Percentiles rank a stretch among this genome's conserved stretches.
phyloP scores from a whole-genome alignment of 257 asterid genomes.

The Marsdenia floribunda region DNA sequence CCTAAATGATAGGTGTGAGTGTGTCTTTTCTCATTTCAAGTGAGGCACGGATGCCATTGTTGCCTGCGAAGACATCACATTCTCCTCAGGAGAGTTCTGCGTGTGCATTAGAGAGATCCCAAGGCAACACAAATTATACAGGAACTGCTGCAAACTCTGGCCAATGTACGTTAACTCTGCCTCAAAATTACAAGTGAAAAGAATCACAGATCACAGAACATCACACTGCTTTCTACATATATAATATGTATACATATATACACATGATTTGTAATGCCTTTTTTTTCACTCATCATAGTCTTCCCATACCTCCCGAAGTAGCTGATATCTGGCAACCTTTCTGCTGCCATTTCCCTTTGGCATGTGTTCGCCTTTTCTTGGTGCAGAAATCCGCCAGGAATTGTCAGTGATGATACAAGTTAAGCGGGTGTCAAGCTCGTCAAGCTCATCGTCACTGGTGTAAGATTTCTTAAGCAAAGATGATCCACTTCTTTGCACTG shows the following conservation, averaged over 20 bases:
- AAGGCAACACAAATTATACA: too few relatives aligned
- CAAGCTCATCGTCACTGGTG: constrained; percentile 80
- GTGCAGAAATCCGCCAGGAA: constrained; percentile 31
- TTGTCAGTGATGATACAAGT: constrained; percentile 56
- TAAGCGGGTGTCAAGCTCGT: constrained; percentile 69
- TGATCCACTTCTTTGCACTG: constrained; percentile 40
- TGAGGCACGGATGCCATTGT: too few relatives aligned
- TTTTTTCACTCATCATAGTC: constrained; percentile 22
- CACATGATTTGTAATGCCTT: background rate
- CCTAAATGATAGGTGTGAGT: too few relatives aligned
- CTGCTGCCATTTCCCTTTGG: constrained; percentile 52
- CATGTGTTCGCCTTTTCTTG: constrained; percentile 39
- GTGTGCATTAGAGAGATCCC: background rate
- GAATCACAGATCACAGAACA: background rate
- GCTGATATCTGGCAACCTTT: constrained; percentile 54
- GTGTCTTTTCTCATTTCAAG: too few relatives aligned
- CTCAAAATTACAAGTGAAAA: background rate
- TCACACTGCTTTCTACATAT: background rate
- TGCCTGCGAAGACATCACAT: too few relatives aligned
- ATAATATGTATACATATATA: background rate
- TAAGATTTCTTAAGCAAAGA: constrained; percentile 53
- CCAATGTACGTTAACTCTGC: background rate
- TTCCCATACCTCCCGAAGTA: constrained; percentile 65
- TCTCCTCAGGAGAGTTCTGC: too few relatives aligned
- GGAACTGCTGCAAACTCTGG: background rate